Conservation (phyloP, 2,329 filamentous ascomycete genomes). For the Exserohilum turcica region DNA sequence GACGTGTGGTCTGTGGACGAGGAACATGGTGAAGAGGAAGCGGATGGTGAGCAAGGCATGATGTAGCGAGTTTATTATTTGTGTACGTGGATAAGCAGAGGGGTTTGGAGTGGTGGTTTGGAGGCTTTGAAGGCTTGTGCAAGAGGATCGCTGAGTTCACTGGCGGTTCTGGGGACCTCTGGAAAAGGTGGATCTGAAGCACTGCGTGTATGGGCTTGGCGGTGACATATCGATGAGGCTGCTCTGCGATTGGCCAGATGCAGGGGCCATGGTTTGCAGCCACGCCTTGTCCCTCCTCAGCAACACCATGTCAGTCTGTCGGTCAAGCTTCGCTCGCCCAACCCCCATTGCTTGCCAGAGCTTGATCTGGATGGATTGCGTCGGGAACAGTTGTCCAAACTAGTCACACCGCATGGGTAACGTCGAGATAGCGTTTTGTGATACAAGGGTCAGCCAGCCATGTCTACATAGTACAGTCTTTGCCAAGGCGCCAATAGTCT, state of each 20-base stretch:
- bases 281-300: not conserved
- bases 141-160: not conserved
- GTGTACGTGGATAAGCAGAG: not conserved
- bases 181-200: conserved; percentile 15
- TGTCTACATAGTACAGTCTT: not conserved
- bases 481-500: not conserved
- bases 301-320: not conserved
- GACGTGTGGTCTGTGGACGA: conserved; percentile 13
- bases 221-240: conserved; percentile 41
- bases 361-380: not conserved
- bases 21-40: conserved; percentile 15
- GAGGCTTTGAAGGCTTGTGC: not conserved
- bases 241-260: conserved; percentile 39
- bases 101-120: not conserved
- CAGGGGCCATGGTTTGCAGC: not conserved
- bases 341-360: not conserved
- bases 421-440: not conserved
- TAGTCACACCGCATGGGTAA: not conserved
- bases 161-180: not conserved
- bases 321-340: not conserved
- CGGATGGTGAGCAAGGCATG: conserved; percentile 10
- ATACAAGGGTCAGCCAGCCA: not conserved
- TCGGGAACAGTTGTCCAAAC: not conserved
- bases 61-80: not conserved
- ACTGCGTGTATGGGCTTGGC: conserved; percentile 28